Evolutionary conservation across 129 eudicot species (phyloP), one percentile per base, ranked within the genome.

Genomic region (Centrapalus pauciflorus): DNA sequence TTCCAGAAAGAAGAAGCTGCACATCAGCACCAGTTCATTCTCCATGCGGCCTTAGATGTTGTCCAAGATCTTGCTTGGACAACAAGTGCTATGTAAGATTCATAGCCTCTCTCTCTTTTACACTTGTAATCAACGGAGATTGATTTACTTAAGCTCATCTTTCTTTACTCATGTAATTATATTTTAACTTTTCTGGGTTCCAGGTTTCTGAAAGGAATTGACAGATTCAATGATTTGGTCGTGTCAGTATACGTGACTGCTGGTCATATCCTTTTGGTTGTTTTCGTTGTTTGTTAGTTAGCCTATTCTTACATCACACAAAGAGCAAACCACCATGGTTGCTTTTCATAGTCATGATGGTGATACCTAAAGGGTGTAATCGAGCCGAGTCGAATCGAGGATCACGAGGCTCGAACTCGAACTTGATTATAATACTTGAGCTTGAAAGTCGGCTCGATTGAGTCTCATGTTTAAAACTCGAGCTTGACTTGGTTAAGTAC

Each of bases 31-130:
- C 99, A 86, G 67, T 94, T 94, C 60, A 89, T 94, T 52, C 72
- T 89, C 55, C 97, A 94, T 65, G 97, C 97, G 7, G 95, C 97
- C 11, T 81, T 94, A 79, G 97, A 94, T 80, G 82, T 94, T 40
- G 99, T 89, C 64, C 95, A 94, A 64, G 99, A 94, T 80, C 82
- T 82, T 40, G 97, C 97, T 11, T 94, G 99, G 99, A 86, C 97
- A 62, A 94, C 97, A 23, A 86, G 96, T 86, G 95, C 99, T 26
- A 89, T 89, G 95, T 89, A 71, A 88, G 89, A 50, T 45, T 83
- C 23, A 7, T 27, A 56, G 23, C 2, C 50, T 4, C 26, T 43
- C 66, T 49, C 74, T 51, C 21, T 16, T n/a, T n/a, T 21, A 40
- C 24, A 5, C 29, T 67, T 40, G 7, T 19, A 61, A n/a, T 55